Conservation (phyloP, 192 early-diverging fungal genomes). For the Backusella macrospora region DNA sequence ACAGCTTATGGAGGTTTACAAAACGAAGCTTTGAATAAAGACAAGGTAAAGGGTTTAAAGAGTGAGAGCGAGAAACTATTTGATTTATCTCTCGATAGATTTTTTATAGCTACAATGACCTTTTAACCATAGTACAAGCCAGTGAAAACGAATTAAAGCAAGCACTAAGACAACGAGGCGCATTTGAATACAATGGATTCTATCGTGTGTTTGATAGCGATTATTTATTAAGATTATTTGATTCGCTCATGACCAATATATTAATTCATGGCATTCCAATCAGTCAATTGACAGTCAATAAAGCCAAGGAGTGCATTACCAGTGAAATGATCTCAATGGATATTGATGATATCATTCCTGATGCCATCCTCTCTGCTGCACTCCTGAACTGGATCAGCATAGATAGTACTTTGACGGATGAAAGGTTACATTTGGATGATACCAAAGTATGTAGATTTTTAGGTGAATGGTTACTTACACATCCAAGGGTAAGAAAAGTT, state of each 20-base stretch:
- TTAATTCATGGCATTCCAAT: constrained; percentile 30
- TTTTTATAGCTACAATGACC: constrained; percentile 40
- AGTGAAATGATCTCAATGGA: constrained; percentile 3
- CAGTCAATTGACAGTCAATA: not conserved
- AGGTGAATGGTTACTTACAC: constrained; percentile 25
- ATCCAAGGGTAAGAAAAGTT: constrained; percentile 15
- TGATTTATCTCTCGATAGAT: constrained; percentile 16
- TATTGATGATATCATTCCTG: not conserved
- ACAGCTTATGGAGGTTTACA: constrained; percentile 46
- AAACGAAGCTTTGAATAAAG: constrained; percentile 25
- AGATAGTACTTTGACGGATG: not conserved
- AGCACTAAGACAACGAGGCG: constrained; percentile 45
- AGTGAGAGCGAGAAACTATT: not conserved
- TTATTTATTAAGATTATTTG: constrained; percentile 32
- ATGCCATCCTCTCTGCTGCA: not conserved
- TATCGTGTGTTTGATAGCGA: constrained; percentile 30
- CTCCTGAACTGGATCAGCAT: not conserved
- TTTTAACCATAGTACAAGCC: constrained; percentile 51
- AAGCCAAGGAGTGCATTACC: constrained; percentile 16
- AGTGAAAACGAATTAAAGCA: constrained; percentile 45
- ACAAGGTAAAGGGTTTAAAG: constrained; percentile 10
- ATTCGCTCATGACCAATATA: constrained; percentile 27
- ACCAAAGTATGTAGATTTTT: constrained; percentile 29
- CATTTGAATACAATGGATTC: constrained; percentile 38
- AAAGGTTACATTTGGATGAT: constrained; percentile 21